A percentile compares a stretch with the other conserved stretches of the same genome.
Evolutionary conservation across 768 basidiomycete species (phyloP).

Genomic region (Boletus sp.): DNA sequence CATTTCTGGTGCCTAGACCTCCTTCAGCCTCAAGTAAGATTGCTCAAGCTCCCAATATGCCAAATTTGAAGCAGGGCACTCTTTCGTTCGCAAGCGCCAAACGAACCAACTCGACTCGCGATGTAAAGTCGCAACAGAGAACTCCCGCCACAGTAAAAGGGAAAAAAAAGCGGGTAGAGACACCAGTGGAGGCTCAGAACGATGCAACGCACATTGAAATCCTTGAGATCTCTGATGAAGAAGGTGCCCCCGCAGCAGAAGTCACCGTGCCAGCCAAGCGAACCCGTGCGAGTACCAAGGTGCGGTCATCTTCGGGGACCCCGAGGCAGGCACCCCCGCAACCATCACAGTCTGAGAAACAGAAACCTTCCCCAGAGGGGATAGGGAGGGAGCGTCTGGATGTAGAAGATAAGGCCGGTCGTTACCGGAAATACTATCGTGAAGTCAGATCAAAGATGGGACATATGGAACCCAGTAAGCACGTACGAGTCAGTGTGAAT

Average conservation of each 20-base stretch:
- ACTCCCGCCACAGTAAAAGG: slow-evolving; percentile 2
- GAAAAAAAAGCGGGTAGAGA: slow-evolving; percentile 3
- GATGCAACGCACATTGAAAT: background rate
- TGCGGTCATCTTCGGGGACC: slow-evolving; percentile 3
- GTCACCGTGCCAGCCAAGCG: slow-evolving; percentile 18
- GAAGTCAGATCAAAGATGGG: slow-evolving; percentile 54
- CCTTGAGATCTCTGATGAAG: slow-evolving; percentile 22
- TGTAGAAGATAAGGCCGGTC: slow-evolving; percentile 46
- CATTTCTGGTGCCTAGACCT: background rate
- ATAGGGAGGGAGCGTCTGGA: slow-evolving; percentile 32
- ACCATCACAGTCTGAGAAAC: slow-evolving; percentile 7
- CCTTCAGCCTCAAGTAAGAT: background rate
- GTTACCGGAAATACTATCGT: slow-evolving; percentile 50
- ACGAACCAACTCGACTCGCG: slow-evolving; percentile 34
- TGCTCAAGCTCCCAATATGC: background rate
- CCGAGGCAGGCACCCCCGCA: background rate
- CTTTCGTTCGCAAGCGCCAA: slow-evolving; percentile 47
- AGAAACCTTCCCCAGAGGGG: background rate
- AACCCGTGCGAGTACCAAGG: slow-evolving; percentile 27
- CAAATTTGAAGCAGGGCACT: slow-evolving; percentile 41
- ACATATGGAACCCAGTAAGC: slow-evolving; percentile 49
- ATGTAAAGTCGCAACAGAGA: slow-evolving; percentile 19
- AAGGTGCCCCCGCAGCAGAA: slow-evolving; percentile 1
- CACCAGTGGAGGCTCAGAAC: background rate
- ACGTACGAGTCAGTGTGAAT: background rate